Percentiles rank a stretch among this genome's conserved stretches.
Evolutionary conservation across 2,329 filamentous ascomycete species (phyloP).

Genomic region (Alternaria solani): DNA sequence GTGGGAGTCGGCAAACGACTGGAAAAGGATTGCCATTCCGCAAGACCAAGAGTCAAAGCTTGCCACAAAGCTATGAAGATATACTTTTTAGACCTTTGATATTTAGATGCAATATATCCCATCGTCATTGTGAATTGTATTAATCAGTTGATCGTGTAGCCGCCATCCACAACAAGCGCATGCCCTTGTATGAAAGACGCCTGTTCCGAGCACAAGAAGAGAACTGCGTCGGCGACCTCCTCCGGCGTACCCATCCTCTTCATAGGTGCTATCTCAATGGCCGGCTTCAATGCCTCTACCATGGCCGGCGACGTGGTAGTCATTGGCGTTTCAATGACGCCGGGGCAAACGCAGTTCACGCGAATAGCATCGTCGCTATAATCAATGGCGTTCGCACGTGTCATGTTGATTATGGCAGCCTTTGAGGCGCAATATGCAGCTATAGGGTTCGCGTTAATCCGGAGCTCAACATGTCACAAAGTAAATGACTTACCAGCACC

Average conservation of each 20-base stretch:
- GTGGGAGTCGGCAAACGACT: conserved; percentile 41
- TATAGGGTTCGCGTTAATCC: conserved; percentile 27
- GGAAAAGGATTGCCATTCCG: conserved; percentile 23
- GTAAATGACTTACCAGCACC: conserved; percentile 29
- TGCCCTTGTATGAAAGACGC: conserved; percentile 63
- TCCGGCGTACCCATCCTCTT: conserved; percentile 58
- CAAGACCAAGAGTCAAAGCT: conserved; percentile 13
- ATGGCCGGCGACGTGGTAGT: conserved; percentile 37
- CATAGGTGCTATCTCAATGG: conserved; percentile 58
- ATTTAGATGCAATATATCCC: background rate
- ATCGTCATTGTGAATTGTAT: background rate
- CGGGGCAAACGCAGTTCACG: conserved; percentile 68
- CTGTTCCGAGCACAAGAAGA: conserved; percentile 62
- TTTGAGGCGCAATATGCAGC: conserved; percentile 67
- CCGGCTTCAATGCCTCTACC: conserved; percentile 45
- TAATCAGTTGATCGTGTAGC: conserved; percentile 40
- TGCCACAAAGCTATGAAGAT: conserved; percentile 22
- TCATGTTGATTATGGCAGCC: conserved; percentile 66
- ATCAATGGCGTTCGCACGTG: conserved; percentile 64
- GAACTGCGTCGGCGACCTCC: conserved; percentile 63
- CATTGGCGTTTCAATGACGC: conserved; percentile 56
- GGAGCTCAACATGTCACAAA: background rate
- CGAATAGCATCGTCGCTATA: conserved; percentile 61
- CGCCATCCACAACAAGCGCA: conserved; percentile 58
- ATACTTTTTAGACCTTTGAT: background rate